Conservation (phyloP, 768 basidiomycete genomes). For the Udeniomyces megalosporus region DNA sequence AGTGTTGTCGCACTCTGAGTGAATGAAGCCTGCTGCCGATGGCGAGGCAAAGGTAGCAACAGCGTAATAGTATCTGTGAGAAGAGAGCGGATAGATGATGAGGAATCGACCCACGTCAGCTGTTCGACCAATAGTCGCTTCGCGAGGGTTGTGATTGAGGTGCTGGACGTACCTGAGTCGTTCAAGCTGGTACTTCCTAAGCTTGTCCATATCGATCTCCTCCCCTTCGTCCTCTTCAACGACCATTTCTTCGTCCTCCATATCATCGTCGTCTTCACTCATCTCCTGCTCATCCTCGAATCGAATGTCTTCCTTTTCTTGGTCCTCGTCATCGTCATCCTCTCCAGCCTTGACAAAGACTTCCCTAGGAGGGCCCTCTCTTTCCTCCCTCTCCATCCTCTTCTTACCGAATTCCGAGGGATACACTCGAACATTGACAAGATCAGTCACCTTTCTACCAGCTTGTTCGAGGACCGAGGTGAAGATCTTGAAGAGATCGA, state of each 20-base stretch:
- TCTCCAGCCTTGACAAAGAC: slow-evolving; percentile 39
- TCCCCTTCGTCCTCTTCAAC: slow-evolving; percentile 34
- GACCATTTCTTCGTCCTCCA: slow-evolving; percentile 19
- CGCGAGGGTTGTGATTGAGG: too few species aligned
- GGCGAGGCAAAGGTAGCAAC: slow-evolving; percentile 72
- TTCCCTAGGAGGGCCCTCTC: slow-evolving; percentile 72
- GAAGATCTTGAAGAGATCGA: slow-evolving; percentile 81
- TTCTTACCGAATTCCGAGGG: slow-evolving; percentile 87
- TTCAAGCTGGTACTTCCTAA: slow-evolving; percentile 84
- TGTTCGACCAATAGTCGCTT: too few species aligned
- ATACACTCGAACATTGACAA: slow-evolving; percentile 67
- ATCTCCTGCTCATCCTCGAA: not conserved
- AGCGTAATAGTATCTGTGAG: slow-evolving; percentile 78
- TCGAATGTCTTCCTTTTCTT: slow-evolving; percentile 19
- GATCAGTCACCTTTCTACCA: slow-evolving; percentile 42
- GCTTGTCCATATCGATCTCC: slow-evolving; percentile 72
- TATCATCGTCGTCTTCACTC: slow-evolving; percentile 17
- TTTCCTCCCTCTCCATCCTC: slow-evolving; percentile 69
- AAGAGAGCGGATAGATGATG: too few species aligned
- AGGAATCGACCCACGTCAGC: too few species aligned
- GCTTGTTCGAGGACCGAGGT: slow-evolving; percentile 51
- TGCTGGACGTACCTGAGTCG: slow-evolving; percentile 60
- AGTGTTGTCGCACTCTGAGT: slow-evolving; percentile 74
- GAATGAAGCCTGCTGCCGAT: slow-evolving; percentile 60
- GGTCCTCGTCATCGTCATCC: slow-evolving; percentile 7